Evolutionary conservation across 257 asterid genomes (phyloP), one percentile per base, ranked within the genome.

Genomic region (Capsicum baccatum): DNA sequence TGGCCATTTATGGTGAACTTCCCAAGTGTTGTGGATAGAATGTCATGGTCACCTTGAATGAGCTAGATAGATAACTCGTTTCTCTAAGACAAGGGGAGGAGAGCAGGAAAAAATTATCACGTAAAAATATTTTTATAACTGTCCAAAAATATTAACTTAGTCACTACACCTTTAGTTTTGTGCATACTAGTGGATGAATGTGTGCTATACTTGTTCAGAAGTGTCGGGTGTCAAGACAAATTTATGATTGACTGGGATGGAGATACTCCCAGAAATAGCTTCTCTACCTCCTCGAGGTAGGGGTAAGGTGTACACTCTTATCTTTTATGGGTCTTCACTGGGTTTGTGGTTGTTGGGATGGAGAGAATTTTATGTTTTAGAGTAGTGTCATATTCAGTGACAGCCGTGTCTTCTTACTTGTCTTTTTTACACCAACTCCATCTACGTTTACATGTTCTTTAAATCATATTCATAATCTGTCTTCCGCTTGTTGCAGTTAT

Each of bases 401-500:
- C 66, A 50, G 16, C 16, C 4, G 26, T 81, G 21, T 54, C 85
- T 39, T 58, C 17, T 85, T 81, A 26, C 33, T 26, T 26, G 59
- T 54, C 67, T 26, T 68, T 69, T 52, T 55, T 76, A 52, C 21
- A 52, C 15, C 2, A 21, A 3, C 64, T 76, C 63, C 47, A 66
- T 66, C 6, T 63, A 47, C 9, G 78, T 57, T 19, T 48, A 6
- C 48, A 3, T 50, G 19, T 74, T 74, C 13, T 74, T 19, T 13
- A 50, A 54, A 5, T 63, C 13, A 1, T 80, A 19, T 39, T 80
- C 76, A 44, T 85, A 52, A 52, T 63, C 16, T 80, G 69, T 48
- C 17, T 58, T 57, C 59, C 0, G 19, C 52, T 73, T 8, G 44
- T 55, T 87, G 86, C 94, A 93, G 98, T 84, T 83, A 86, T 79